Conservation (phyloP, 768 basidiomycete genomes). For the Auricularia cornea region DNA sequence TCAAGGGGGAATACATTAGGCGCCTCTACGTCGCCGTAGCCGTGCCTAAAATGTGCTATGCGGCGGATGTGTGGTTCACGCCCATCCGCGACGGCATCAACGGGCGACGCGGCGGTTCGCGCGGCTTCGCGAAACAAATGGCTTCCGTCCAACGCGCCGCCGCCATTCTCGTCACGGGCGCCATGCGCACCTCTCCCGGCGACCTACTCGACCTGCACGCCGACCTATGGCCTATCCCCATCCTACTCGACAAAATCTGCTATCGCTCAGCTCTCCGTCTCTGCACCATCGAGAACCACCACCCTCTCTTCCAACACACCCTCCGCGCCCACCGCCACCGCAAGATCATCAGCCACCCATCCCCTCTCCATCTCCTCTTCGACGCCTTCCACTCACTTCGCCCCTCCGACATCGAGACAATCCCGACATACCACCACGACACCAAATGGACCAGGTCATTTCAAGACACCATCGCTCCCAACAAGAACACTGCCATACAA, state of each 20-base stretch:
- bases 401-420: too few species aligned
- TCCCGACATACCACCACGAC: too few species aligned
- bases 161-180: slow-evolving; percentile 11
- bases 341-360: not conserved
- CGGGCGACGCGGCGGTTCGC: not conserved
- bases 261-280: slow-evolving; percentile 5
- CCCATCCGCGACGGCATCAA: too few species aligned
- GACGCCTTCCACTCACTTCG: too few species aligned
- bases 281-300: not conserved
- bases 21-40: not conserved
- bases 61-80: slow-evolving; percentile 13
- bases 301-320: not conserved
- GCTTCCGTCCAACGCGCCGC: slow-evolving; percentile 13
- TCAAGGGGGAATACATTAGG: not conserved
- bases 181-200: slow-evolving; percentile 6
- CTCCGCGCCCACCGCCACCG: not conserved
- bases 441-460: too few species aligned
- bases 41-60: not conserved
- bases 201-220: slow-evolving; percentile 12
- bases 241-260: not conserved
- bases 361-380: too few species aligned
- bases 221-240: slow-evolving; percentile 3
- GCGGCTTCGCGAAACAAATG: not conserved
- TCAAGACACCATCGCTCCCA: too few species aligned
- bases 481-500: too few species aligned